A percentile compares a stretch with the other conserved stretches of the same genome.
phyloP scores from a whole-genome alignment of 768 basidiomycete species.

The Tulasnella sp. region DNA sequence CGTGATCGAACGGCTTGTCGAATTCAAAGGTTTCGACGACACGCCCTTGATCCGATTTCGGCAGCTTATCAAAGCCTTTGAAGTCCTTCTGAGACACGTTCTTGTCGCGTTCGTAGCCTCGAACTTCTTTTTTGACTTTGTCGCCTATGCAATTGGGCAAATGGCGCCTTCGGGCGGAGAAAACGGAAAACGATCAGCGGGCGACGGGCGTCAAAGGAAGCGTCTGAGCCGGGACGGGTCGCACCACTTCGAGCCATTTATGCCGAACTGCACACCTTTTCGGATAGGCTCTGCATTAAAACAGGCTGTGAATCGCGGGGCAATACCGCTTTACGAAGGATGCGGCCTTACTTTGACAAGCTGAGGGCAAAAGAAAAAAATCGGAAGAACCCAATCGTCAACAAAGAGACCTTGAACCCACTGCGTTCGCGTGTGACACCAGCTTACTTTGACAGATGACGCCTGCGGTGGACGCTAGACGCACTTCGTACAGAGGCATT shows the following conservation, averaged over 20 bases:
- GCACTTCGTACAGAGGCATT: constrained; percentile 2
- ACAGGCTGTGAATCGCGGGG: neutral
- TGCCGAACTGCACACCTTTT: neutral
- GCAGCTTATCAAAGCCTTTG: neutral
- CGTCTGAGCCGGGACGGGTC: neutral
- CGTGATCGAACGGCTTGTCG: neutral
- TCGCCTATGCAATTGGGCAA: neutral
- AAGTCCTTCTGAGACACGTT: neutral
- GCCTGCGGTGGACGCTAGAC: neutral
- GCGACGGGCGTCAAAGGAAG: neutral
- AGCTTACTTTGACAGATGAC: neutral
- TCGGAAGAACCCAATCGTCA: neutral
- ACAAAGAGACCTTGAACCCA: neutral
- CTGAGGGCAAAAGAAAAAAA: neutral
- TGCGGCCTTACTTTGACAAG: neutral
- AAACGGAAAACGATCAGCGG: neutral
- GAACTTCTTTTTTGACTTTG: neutral
- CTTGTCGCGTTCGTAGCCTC: neutral
- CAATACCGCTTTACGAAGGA: neutral
- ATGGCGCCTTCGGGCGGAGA: neutral
- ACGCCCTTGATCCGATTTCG: neutral
- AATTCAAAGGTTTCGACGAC: neutral
- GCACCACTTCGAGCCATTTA: neutral
- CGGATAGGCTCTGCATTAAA: neutral
- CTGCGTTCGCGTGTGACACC: neutral